A percentile compares a stretch with the other conserved stretches of the same genome.
Evolutionary conservation across 495 filamentous ascomycete species (phyloP).

Genomic region (Amorphotheca resinae): DNA sequence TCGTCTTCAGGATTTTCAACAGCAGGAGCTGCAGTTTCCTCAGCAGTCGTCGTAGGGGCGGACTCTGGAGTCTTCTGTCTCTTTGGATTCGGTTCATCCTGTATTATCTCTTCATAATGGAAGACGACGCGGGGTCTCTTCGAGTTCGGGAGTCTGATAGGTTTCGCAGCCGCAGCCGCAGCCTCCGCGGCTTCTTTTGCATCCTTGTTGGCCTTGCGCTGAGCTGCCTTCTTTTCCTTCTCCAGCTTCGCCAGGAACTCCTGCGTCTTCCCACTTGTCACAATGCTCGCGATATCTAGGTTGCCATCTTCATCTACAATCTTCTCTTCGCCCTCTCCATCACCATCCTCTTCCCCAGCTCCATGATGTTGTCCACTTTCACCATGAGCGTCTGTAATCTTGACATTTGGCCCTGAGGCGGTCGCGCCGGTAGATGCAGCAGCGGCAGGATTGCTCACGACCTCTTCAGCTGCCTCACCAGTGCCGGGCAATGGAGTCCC

Average conservation of each 20-base stretch:
- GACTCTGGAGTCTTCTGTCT: conserved; percentile 28
- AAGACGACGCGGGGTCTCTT: conserved; percentile 67
- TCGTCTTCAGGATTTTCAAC: conserved; percentile 15
- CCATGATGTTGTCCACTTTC: conserved; percentile 30
- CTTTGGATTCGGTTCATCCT: conserved; percentile 27
- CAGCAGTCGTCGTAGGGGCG: conserved; percentile 6
- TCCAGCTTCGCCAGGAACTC: conserved; percentile 88
- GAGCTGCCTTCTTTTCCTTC: conserved; percentile 61
- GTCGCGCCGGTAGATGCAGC: conserved; percentile 39
- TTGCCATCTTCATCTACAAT: conserved; percentile 64
- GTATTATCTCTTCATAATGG: conserved; percentile 58
- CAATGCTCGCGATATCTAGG: conserved; percentile 87
- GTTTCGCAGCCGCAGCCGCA: conserved; percentile 40
- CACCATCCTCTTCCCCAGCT: conserved; percentile 37
- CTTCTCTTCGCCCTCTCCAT: conserved; percentile 33
- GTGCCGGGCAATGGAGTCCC: conserved; percentile 44
- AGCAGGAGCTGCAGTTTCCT: conserved; percentile 5
- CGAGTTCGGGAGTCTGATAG: conserved; percentile 61
- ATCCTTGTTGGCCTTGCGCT: conserved; percentile 28
- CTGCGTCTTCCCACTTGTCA: conserved; percentile 77
- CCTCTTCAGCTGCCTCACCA: conserved; percentile 34
- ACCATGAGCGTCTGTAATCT: conserved; percentile 27
- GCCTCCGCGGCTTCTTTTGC: conserved; percentile 45
- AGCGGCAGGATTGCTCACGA: conserved; percentile 47
- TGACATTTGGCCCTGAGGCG: conserved; percentile 19